Base-by-base conservation (phyloP, 192 early-diverging fungal genomes). In the Coemansia sp. region DNA sequence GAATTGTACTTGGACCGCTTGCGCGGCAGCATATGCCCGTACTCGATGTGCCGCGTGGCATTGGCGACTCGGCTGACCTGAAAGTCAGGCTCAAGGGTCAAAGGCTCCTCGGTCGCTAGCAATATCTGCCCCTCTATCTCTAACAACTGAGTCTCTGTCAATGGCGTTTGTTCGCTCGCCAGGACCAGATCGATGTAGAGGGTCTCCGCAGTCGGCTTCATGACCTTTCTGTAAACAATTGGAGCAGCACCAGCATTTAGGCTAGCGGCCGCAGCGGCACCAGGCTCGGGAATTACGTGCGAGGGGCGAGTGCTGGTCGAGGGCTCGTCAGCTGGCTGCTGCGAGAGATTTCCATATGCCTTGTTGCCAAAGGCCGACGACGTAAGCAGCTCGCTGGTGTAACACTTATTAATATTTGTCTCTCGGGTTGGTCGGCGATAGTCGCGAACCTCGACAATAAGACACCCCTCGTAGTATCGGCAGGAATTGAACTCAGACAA, bases 1-100 rank as follows among this genome's bases (percentile, higher is more conserved):
- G 89, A 90, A 71, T 92, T 90, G 86, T 85, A 88, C 69, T 89
- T 90, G 75, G 86, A 79, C 67, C 79, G 86, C 71, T 82, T 87
- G 65, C 80, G 83, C 12, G 82, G 73, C 44, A 84, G 66, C 68
- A 84, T 53, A n/a, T 85, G 76, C 3, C 76, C 71, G 27, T 83
- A 85, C 13, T 86, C 78, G 35, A 84, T 61, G 60, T 85, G 87
- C 18, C 75, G 75, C 15, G 88, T 89, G 53, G 89, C 88, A 63
- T 92, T 92, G 68, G 85, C 87, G 34, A 92, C 47, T 1, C 89
- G 85, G 34, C 85, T 87, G 38, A 90, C 86, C 69, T 90, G 86
- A 50, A 90, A 81, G 43, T 86, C 86, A 1, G 90, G 90, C 62
- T 90, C 89, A 27, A 92, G 75, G 43, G 86, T 87, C 9, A 92